Conservation (phyloP, 2,329 filamentous ascomycete species). For the Ophiocordyceps unilateralis region DNA sequence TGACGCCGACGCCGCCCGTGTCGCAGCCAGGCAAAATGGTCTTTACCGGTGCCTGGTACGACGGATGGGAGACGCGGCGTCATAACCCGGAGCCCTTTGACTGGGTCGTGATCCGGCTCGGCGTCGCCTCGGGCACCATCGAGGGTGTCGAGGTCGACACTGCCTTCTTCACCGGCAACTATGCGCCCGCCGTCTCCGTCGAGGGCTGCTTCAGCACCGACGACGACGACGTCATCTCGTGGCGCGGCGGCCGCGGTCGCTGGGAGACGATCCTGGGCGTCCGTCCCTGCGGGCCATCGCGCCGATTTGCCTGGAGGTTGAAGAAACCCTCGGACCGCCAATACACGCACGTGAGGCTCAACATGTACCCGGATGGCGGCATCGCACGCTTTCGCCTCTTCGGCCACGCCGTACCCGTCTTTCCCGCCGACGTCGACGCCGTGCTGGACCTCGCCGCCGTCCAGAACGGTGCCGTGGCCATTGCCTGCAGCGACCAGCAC, state of each 20-base stretch:
- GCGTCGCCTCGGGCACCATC: slow-evolving; percentile 54
- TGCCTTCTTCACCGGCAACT: slow-evolving; percentile 66
- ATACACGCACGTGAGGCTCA: slow-evolving; percentile 64
- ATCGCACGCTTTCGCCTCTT: slow-evolving; percentile 68
- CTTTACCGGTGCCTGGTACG: slow-evolving; percentile 52
- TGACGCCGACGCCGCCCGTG: slow-evolving; percentile 47
- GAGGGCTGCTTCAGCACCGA: slow-evolving; percentile 54
- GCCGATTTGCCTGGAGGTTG: slow-evolving; percentile 58
- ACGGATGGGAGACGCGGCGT: slow-evolving; percentile 52
- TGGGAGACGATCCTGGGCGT: slow-evolving; percentile 59
- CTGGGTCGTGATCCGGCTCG: slow-evolving; percentile 49
- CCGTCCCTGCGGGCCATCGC: slow-evolving; percentile 57
- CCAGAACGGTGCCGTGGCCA: slow-evolving; percentile 60
- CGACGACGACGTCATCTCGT: slow-evolving; percentile 46
- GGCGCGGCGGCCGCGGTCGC: slow-evolving; percentile 37
- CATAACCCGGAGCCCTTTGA: slow-evolving; percentile 49
- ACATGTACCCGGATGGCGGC: slow-evolving; percentile 76
- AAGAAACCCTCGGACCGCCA: slow-evolving; percentile 39
- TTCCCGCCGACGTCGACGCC: slow-evolving; percentile 46
- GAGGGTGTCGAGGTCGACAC: slow-evolving; percentile 67
- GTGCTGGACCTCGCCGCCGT: slow-evolving; percentile 63
- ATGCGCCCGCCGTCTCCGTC: slow-evolving; percentile 63
- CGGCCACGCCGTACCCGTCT: slow-evolving; percentile 59
- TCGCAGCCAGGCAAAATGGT: slow-evolving; percentile 50
- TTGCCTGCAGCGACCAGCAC: slow-evolving; percentile 67